phyloP scores from a whole-genome alignment of 495 filamentous ascomycete species.

The Aspergillus avenaceus region DNA sequence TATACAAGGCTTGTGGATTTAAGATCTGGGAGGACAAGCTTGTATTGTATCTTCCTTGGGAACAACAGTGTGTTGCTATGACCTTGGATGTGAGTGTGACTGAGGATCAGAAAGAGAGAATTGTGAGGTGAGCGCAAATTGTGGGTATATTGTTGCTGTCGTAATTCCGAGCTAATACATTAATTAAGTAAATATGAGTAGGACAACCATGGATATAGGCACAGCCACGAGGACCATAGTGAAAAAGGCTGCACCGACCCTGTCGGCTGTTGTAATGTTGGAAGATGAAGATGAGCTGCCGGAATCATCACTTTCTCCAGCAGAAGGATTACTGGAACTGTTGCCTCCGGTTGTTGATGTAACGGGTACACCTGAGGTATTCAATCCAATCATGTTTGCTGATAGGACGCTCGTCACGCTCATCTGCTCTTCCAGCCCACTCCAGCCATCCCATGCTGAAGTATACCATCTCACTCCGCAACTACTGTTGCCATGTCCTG shows the following conservation, averaged over 20 bases:
- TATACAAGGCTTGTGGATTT: neutral
- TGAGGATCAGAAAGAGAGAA: too few relatives aligned
- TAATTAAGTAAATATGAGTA: neutral
- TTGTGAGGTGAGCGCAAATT: neutral
- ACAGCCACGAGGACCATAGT: constrained; percentile 19
- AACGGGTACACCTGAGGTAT: constrained; percentile 30
- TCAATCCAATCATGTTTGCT: constrained; percentile 41
- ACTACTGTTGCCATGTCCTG: constrained; percentile 48
- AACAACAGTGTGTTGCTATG: neutral
- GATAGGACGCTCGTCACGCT: constrained; percentile 49
- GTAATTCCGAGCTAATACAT: neutral
- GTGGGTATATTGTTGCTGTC: neutral
- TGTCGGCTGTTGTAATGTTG: constrained; percentile 45
- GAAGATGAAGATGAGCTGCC: constrained; percentile 4
- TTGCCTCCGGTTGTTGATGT: constrained; percentile 54
- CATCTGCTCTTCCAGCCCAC: constrained; percentile 45
- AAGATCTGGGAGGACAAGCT: neutral
- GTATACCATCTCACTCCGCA: constrained; percentile 70
- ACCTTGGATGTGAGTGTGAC: neutral
- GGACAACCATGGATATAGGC: neutral
- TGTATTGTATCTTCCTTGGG: neutral
- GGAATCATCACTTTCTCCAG: constrained; percentile 31
- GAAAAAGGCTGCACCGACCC: constrained; percentile 55
- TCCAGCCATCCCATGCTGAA: constrained; percentile 55
- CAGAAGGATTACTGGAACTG: constrained; percentile 48